A percentile compares a stretch with the other conserved stretches of the same genome.
These are phyloP conservation scores for Fusarium tjaetaba DNA, from an alignment of 2,329 filamentous ascomycete species.

Conservation along the genomic window DNA sequence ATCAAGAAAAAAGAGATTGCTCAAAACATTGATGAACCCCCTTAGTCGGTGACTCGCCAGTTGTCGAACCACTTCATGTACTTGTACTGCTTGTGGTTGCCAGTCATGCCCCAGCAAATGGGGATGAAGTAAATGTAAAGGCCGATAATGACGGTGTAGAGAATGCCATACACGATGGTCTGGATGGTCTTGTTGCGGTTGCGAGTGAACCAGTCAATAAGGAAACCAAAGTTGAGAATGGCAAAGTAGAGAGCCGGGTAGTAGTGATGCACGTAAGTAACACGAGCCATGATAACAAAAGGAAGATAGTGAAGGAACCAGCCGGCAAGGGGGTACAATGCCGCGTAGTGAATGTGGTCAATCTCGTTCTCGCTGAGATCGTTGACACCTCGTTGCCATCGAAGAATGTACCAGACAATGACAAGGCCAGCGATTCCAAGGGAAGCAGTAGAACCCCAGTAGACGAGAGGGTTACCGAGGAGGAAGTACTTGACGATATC, in stretches of 20 bases:
- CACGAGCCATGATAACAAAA: constrained; percentile 96
- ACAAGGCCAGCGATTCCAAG: constrained; percentile 78
- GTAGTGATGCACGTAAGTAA: constrained; percentile 99
- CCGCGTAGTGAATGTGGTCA: constrained; percentile 94
- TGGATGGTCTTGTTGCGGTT: constrained; percentile 72
- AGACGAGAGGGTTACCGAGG: constrained; percentile 93
- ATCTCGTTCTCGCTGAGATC: constrained; percentile 84
- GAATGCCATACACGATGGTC: constrained; percentile 73
- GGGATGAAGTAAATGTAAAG: constrained; percentile 92
- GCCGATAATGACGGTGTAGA: constrained; percentile 80
- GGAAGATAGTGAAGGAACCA: constrained; percentile 98
- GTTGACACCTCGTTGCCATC: constrained; percentile 94
- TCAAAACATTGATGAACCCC: constrained; percentile 1
- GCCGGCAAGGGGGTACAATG: constrained; percentile 88
- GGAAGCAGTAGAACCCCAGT: constrained; percentile 90
- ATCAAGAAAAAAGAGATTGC: constrained; percentile 12
- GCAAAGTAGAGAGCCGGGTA: constrained; percentile 98
- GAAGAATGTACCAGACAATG: constrained; percentile 84
- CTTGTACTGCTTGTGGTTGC: constrained; percentile 81
- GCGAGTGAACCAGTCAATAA: constrained; percentile 83
- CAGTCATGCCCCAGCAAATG: constrained; percentile 96
- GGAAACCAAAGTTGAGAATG: constrained; percentile 88
- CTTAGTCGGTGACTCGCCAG: constrained; percentile 82
- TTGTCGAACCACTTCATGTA: constrained; percentile 93
- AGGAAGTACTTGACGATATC: constrained; percentile 97